These are phyloP conservation scores for Ganoderma boninense DNA, from an alignment of 1,284 basidiomycete genomes.

Conservation along the genomic window DNA sequence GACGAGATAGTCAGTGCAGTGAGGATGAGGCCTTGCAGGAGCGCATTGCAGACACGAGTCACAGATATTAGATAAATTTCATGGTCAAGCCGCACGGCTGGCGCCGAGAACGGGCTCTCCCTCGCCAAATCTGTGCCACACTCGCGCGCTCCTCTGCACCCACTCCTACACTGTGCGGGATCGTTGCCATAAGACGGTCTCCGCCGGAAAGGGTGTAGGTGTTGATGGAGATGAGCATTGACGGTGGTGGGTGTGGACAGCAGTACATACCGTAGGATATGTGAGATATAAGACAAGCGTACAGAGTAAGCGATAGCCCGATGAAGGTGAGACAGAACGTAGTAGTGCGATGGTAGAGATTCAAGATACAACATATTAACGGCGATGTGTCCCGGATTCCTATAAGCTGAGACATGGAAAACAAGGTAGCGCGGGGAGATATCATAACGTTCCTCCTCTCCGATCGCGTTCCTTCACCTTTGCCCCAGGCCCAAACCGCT, in stretches of 20 bases:
- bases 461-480: slow-evolving; percentile 67
- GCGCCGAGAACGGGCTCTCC: slow-evolving; percentile 20
- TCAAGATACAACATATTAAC: slow-evolving; percentile 31
- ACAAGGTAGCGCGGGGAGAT: slow-evolving; percentile 5
- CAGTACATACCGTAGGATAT: slow-evolving; percentile 32
- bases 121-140: not conserved
- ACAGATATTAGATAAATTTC: slow-evolving; percentile 7
- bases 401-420: slow-evolving; percentile 5
- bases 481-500: slow-evolving; percentile 75
- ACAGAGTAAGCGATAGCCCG: slow-evolving; percentile 29
- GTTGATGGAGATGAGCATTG: not conserved
- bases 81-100: slow-evolving; percentile 19
- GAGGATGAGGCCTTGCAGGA: slow-evolving; percentile 7
- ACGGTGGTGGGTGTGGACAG: slow-evolving; percentile 15
- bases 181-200: not conserved
- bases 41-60: slow-evolving; percentile 18
- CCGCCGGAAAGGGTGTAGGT: not conserved
- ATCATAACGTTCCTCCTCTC: slow-evolving; percentile 49
- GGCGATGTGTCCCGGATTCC: slow-evolving; percentile 22
- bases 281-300: slow-evolving; percentile 34
- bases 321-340: slow-evolving; percentile 23
- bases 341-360: slow-evolving; percentile 29
- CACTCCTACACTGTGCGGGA: not conserved
- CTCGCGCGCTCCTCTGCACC: not conserved
- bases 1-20: slow-evolving; percentile 9